These are phyloP conservation scores for Mycena rebaudengoi DNA, from an alignment of 768 basidiomycete genomes.

Conservation along the genomic window DNA sequence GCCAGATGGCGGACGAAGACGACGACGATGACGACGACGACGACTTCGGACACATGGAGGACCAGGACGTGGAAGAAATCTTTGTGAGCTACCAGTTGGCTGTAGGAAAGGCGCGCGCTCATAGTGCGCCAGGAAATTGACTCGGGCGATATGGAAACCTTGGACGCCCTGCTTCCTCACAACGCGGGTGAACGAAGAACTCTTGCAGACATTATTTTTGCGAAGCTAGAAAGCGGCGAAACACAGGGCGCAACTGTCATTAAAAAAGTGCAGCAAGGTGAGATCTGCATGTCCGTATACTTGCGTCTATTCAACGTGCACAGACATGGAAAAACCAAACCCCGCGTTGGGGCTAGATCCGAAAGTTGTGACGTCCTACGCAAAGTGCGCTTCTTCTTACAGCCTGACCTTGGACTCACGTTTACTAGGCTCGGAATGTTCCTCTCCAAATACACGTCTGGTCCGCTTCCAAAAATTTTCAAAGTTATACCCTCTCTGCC, in stretches of 20 bases:
- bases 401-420: slow-evolving; percentile 2
- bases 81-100: slow-evolving; percentile 53
- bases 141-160: slow-evolving; percentile 83
- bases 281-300: neutral
- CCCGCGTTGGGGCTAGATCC: slow-evolving; percentile 91
- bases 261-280: slow-evolving; percentile 70
- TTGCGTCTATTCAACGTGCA: neutral
- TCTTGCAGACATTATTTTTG: slow-evolving; percentile 95
- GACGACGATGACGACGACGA: slow-evolving; percentile 68
- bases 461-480: slow-evolving; percentile 95
- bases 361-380: slow-evolving; percentile 91
- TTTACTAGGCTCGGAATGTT: slow-evolving; percentile 79
- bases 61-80: slow-evolving; percentile 66
- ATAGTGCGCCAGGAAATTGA: slow-evolving; percentile 77
- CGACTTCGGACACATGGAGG: slow-evolving; percentile 51
- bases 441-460: slow-evolving; percentile 90
- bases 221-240: slow-evolving; percentile 82
- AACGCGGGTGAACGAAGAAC: slow-evolving; percentile 83
- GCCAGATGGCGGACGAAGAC: too few relatives aligned
- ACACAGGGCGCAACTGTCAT: slow-evolving; percentile 61
- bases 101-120: neutral
- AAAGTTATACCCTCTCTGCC: slow-evolving; percentile 97
- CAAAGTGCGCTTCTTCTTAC: slow-evolving; percentile 68
- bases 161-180: slow-evolving; percentile 82
- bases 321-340: slow-evolving; percentile 68